phyloP scores from a whole-genome alignment of 208 protist species.

The Wallacemonas sp. region DNA sequence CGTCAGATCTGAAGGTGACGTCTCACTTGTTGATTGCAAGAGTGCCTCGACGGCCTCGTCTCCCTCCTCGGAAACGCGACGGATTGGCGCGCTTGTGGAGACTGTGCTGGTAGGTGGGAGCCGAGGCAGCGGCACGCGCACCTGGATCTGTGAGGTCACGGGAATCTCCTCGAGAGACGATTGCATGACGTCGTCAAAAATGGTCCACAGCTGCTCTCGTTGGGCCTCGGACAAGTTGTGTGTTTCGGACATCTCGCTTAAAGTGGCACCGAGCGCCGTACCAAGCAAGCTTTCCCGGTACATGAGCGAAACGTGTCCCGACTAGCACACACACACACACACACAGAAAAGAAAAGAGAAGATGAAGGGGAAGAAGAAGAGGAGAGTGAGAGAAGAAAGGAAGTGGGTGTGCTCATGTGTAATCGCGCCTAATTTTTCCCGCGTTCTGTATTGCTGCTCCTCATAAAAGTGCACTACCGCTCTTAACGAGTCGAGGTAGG shows the following conservation, averaged over 20 bases:
- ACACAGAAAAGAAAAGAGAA: not conserved
- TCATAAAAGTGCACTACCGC: too few species aligned
- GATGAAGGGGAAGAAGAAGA: not conserved
- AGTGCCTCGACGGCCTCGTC: not conserved
- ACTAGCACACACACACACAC: not conserved
- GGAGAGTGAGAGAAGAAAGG: not conserved
- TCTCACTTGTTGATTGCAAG: not conserved
- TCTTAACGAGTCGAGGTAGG: too few species aligned
- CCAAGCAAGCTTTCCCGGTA: constrained; percentile 78
- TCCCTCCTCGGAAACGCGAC: not conserved
- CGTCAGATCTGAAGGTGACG: not conserved
- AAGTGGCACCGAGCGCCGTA: constrained; percentile 61
- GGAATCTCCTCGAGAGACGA: constrained; percentile 59
- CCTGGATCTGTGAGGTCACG: constrained; percentile 49
- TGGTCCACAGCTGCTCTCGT: constrained; percentile 70
- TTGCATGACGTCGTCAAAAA: constrained; percentile 82
- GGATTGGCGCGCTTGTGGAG: constrained; percentile 1
- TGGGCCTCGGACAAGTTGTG: constrained; percentile 59
- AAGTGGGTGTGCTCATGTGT: too few species aligned
- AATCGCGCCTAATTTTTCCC: too few species aligned
- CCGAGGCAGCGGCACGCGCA: constrained; percentile 39
- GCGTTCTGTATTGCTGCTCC: too few species aligned
- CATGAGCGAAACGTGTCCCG: constrained; percentile 46
- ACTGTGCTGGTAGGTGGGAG: not conserved
- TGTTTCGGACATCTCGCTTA: constrained; percentile 57